A percentile compares a stretch with the other conserved stretches of the same genome.
Evolutionary conservation across 2,329 filamentous ascomycete genomes (phyloP).

Genomic region (Fusarium albidum): DNA sequence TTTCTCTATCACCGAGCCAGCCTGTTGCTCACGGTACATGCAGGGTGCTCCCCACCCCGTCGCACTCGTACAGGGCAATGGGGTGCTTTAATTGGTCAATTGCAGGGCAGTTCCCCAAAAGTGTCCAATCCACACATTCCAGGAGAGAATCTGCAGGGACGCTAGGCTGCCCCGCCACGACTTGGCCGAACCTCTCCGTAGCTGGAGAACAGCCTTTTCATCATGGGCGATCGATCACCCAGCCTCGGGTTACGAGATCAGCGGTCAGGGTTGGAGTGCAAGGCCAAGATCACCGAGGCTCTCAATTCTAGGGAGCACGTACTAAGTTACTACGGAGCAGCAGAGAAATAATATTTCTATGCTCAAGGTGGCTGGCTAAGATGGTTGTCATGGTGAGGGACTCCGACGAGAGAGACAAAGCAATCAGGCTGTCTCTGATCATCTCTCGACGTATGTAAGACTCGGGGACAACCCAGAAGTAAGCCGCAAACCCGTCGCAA

Average conservation of each 20-base stretch:
- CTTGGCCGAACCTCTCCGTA: constrained; percentile 37
- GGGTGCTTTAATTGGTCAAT: constrained; percentile 38
- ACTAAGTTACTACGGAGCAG: neutral
- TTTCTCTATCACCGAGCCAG: constrained; percentile 29
- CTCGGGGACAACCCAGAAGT: constrained; percentile 13
- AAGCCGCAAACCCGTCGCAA: neutral
- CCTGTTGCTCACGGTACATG: constrained; percentile 20
- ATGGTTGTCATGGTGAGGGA: constrained; percentile 28
- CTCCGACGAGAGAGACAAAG: constrained; percentile 1
- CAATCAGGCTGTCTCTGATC: neutral
- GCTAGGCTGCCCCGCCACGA: constrained; percentile 38
- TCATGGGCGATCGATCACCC: constrained; percentile 30
- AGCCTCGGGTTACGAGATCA: constrained; percentile 32
- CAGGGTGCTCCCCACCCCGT: constrained; percentile 31
- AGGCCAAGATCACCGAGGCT: constrained; percentile 11
- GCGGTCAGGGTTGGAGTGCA: constrained; percentile 37
- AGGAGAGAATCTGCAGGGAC: constrained; percentile 34
- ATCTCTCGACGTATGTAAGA: neutral
- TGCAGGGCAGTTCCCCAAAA: constrained; percentile 12
- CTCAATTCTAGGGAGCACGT: constrained; percentile 9
- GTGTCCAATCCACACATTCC: constrained; percentile 30
- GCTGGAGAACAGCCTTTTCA: constrained; percentile 33
- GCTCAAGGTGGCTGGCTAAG: constrained; percentile 4
- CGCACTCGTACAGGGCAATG: constrained; percentile 2
- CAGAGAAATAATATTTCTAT: neutral